These are phyloP conservation scores for Lodderomyces parapsilosis DNA, from an alignment of 1,139 yeast genomes.

Conservation along the genomic window DNA sequence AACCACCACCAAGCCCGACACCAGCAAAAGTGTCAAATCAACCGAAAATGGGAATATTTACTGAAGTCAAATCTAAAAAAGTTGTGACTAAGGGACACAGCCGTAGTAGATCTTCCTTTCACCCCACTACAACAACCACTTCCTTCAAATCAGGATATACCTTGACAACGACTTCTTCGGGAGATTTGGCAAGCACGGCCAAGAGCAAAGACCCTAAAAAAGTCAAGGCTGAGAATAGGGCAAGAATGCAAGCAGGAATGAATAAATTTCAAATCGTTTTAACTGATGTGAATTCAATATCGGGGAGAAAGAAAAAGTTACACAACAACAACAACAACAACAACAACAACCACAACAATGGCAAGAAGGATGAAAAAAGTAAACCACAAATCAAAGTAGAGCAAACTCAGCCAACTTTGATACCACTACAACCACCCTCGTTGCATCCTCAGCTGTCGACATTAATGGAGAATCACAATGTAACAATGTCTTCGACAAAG, in stretches of 20 bases:
- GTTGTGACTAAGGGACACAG: slow-evolving; percentile 1
- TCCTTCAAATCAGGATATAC: background rate
- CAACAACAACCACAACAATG: slow-evolving; percentile 5
- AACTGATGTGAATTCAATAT: slow-evolving; percentile 48
- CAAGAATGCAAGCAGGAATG: slow-evolving; percentile 46
- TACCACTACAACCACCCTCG: slow-evolving; percentile 9
- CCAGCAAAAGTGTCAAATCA: slow-evolving; percentile 29
- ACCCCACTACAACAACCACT: background rate
- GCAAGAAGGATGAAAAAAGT: slow-evolving; percentile 6
- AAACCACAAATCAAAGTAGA: background rate
- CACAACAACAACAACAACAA: slow-evolving; percentile 6
- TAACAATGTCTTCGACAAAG: slow-evolving; percentile 22
- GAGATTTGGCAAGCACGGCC: background rate
- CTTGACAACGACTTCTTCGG: background rate
- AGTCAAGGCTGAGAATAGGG: slow-evolving; percentile 18
- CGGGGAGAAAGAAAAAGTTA: slow-evolving; percentile 31
- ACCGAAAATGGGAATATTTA: slow-evolving; percentile 47
- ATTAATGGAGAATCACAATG: slow-evolving; percentile 10
- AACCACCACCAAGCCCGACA: slow-evolving; percentile 40
- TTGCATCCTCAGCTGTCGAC: slow-evolving; percentile 10
- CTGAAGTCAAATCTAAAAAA: slow-evolving; percentile 23
- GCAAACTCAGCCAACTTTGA: slow-evolving; percentile 7
- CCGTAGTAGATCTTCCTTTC: background rate
- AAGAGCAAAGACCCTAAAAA: slow-evolving; percentile 4
- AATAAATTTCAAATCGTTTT: slow-evolving; percentile 54